Evolutionary conservation across 495 filamentous ascomycete genomes (phyloP), one percentile per base, ranked within the genome.

Genomic region (Bacidia gigantensis): DNA sequence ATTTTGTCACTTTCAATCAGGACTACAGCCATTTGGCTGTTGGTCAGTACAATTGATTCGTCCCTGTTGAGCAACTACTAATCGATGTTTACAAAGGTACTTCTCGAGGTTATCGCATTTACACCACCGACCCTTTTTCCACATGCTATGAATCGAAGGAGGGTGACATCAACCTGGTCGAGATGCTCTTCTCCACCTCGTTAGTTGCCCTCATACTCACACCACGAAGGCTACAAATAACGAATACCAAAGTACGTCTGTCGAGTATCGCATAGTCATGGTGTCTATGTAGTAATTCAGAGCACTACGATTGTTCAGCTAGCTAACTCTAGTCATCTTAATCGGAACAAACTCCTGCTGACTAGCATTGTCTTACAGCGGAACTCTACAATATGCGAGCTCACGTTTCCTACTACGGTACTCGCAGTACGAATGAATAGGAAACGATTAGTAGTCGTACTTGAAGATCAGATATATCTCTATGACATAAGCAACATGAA

Each of bases 181-280:
- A 97, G 73, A 96, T 95, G 90, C 81, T 98, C 53, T 98, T 98
- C 64, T 96, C 92, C 40, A 98, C 92, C 42, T 98, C 92, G n/a
- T 76, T 98, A 42, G 89, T 98, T 17, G 92, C 92, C 32, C 73
- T 95, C 17, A 86, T 95, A 52, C 72, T 89, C 41, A 94, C 90
- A 17, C 93, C 92, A 1, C 72, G 92, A 46, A 83, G 90, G 29
- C 74, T 98, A 35, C 82, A 90, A 57, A 96, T 98, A 55, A 87
- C 88, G 57, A 98, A 98, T 69, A 97, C 93, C 35, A 97, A 98
- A 79, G 87, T 87, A 71, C 56, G 75, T 73, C 52, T 41, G 5
- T 14, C 14, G 14, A 35, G 14, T 14, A 29, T 32, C 24, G 20
- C 20, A 12, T n/a, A n/a, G n/a, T n/a, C n/a, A n/a, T n/a, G n/a